Evolutionary conservation across 2,329 filamentous ascomycete genomes (phyloP), one percentile per base, ranked within the genome.

Genomic region (Neoarthrinium moseri): DNA sequence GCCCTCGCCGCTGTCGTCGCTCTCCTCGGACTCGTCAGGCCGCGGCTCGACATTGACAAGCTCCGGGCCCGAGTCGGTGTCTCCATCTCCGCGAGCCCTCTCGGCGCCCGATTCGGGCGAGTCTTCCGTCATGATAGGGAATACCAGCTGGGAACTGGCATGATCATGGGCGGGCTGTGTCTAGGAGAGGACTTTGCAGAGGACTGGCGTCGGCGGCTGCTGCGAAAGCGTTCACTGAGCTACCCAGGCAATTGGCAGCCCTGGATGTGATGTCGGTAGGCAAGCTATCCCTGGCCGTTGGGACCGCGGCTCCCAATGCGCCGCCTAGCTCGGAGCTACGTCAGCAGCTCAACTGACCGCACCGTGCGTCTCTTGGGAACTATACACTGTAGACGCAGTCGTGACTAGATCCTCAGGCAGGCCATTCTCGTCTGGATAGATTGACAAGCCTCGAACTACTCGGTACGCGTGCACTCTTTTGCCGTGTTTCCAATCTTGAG

Each of bases 51-150:
- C 30, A 32, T 49, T 45, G 24, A 22, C 27, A 41, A 44, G 47
- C 44, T 46, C 53, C 23, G 41, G 34, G 23, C 46, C 48, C 23
- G 56, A 54, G 41, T 51, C 46, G 30, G 36, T 23, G 10, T 41
- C 44, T 27, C 22, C 47, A 36, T 42, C 22, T 27, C 40, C 34
- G 43, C 35, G 34, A 21, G 33, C n/a, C 26, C 18, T 26, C 45
- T 52, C 54, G 37, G 61, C 59, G 60, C 60, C 63, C 58, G 53
- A 54, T 47, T 58, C 55, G 54, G 67, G 63, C 61, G 66, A 61
- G 60, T 60, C 62, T 56, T 70, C 64, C 61, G 69, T 72, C 70
- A 73, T 73, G 60, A 56, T 61, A 53, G 64, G 61, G 57, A 52
- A 50, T 50, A 47, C 52, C 43, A 47, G 46, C 44, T 35, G 45